Conservation (phyloP, 2,329 filamentous ascomycete genomes). For the Diaporthe destruens region DNA sequence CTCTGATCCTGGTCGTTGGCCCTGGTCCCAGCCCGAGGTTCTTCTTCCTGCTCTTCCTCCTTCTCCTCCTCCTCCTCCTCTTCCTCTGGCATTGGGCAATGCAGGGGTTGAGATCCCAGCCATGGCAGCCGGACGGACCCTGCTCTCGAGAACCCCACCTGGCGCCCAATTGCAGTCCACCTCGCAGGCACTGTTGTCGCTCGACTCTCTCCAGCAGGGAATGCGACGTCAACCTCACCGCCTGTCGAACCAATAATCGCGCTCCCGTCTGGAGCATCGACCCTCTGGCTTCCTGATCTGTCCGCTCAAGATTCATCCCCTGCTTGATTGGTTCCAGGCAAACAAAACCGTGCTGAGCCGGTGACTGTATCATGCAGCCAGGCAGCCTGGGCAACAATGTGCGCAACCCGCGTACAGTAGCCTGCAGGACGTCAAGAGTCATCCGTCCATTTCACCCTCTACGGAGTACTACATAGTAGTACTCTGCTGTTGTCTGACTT, state of each 20-base stretch:
- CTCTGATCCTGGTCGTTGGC: conserved; percentile 10
- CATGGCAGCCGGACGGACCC: conserved; percentile 32
- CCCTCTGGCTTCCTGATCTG: conserved; percentile 21
- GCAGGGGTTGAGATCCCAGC: conserved; percentile 33
- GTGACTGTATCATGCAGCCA: conserved; percentile 11
- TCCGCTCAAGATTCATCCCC: conserved; percentile 1
- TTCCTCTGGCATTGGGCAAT: not conserved
- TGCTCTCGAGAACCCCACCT: conserved; percentile 22
- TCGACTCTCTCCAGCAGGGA: conserved; percentile 38
- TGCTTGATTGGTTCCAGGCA: conserved; percentile 23
- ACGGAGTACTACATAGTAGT: too few species aligned
- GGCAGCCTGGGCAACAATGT: not conserved
- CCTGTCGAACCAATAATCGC: conserved; percentile 41
- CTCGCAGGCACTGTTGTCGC: conserved; percentile 28
- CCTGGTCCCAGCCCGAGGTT: conserved; percentile 32
- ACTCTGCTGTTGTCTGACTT: not conserved
- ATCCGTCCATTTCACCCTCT: not conserved
- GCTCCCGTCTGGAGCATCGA: conserved; percentile 16
- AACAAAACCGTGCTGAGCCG: not conserved
- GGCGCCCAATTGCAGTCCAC: conserved; percentile 34
- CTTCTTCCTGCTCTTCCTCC: conserved; percentile 15
- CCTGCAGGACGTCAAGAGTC: conserved; percentile 2
- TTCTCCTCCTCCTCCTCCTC: not conserved
- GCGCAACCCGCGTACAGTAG: not conserved
- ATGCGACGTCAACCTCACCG: conserved; percentile 38